Base-by-base conservation (phyloP, 2,329 filamentous ascomycete genomes). In the Acarospora socialis region DNA sequence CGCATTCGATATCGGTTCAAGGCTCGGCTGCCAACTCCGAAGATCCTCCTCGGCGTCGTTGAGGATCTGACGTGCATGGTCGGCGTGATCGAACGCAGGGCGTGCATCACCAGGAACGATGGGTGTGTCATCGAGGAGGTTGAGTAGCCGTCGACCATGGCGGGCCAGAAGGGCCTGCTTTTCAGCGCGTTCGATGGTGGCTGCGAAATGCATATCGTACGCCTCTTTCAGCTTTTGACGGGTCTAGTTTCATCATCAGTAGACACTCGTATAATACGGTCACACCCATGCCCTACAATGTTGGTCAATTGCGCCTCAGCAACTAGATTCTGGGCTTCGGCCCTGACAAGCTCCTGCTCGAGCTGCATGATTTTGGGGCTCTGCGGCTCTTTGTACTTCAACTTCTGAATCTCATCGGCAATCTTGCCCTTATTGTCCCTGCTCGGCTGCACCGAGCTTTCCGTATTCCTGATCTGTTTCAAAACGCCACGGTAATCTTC, bases 241-340 rank as follows among this genome's bases (percentile, higher is more conserved):
- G 21, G 90, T 95, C 81, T 90, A 14, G 35, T 51, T 35, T 21
- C 24, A 20, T 12, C 9, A 3, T 34, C 5, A 16, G 3, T n/a
- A 14, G 33, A 40, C 34, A 20, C 20, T 17, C 12, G 26, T 24
- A 2, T 21, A 4, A 13, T 29, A 12, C 14, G 22, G 10, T 16
- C 32, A 6, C 6, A 14, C 3, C 26, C 16, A 35, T 26, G 15
- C 68, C 77, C 38, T 63, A 92, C 83, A 45, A 93, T 75, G 55
- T 98, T 98, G 50, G 81, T 87, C 54, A 98, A 66, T 58, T 98
- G 90, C 14, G 90, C 90, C 60, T 98, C 90, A 2, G 90, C 90
- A 30, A 98, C 90, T 37, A 98, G 60, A 48, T 83, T 92, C 64
- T 95, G 86, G 3, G 90, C 90, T 65, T 98, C 90, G 15, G 87